phyloP scores from a whole-genome alignment of 495 filamentous ascomycete genomes.

The Astrocystis sublimbata region DNA sequence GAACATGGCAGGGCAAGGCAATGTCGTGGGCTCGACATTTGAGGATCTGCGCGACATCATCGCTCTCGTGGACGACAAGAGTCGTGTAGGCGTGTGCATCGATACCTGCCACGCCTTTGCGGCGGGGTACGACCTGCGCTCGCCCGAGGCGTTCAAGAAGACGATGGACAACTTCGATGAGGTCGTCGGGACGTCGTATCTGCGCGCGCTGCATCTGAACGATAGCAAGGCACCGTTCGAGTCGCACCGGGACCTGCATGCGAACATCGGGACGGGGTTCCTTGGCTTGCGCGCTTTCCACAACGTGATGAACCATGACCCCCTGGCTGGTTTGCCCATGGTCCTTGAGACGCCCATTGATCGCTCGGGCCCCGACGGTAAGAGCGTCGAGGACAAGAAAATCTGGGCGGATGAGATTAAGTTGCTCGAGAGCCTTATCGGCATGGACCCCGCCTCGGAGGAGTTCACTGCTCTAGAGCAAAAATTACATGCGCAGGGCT shows the following conservation, averaged over 20 bases:
- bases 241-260: conserved; percentile 81
- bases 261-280: conserved; percentile 93
- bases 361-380: conserved; percentile 54
- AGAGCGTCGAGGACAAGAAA: conserved; percentile 65
- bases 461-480: conserved; percentile 67
- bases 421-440: conserved; percentile 83
- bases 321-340: conserved; percentile 81
- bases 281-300: conserved; percentile 87
- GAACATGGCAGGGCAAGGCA: conserved; percentile 90
- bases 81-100: conserved; percentile 90
- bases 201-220: conserved; percentile 87
- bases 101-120: conserved; percentile 96
- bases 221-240: conserved; percentile 86
- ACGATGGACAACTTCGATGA: conserved; percentile 76
- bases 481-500: conserved; percentile 66
- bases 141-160: conserved; percentile 67
- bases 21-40: conserved; percentile 82
- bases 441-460: conserved; percentile 68
- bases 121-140: conserved; percentile 86
- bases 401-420: conserved; percentile 88
- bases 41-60: conserved; percentile 86
- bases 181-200: conserved; percentile 75
- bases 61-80: conserved; percentile 71
- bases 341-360: conserved; percentile 94
- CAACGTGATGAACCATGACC: conserved; percentile 80